phyloP scores from a whole-genome alignment of 225 moss, liverwort and hornwort genomes.

The Straminergon stramineum region DNA sequence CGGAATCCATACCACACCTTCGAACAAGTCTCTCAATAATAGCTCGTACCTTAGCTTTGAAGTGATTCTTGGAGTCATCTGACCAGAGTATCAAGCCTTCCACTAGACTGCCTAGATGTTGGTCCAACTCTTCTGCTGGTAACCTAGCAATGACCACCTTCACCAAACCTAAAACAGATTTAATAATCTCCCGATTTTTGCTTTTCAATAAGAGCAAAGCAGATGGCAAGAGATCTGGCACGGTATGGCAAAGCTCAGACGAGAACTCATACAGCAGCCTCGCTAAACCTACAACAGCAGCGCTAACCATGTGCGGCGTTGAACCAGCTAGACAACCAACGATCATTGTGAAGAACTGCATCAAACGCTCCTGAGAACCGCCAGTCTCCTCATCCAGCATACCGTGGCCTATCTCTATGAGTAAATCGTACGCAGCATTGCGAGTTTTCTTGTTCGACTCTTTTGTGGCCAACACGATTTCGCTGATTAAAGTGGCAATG shows the following conservation, averaged over 20 bases:
- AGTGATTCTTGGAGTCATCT: slow-evolving; percentile 98
- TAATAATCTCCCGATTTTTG: slow-evolving; percentile 87
- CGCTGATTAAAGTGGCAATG: slow-evolving; percentile 78
- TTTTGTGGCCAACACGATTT: slow-evolving; percentile 92
- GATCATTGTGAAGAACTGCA: slow-evolving; percentile 87
- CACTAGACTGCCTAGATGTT: slow-evolving; percentile 70
- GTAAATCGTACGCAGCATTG: slow-evolving; percentile 83
- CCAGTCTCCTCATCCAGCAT: slow-evolving; percentile 68
- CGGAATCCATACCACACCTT: slow-evolving; percentile 88
- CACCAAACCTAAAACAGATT: slow-evolving; percentile 88
- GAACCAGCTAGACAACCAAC: slow-evolving; percentile 94
- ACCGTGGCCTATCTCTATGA: slow-evolving; percentile 82
- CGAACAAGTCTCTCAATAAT: slow-evolving; percentile 95
- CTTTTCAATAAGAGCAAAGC: slow-evolving; percentile 73
- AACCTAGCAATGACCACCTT: slow-evolving; percentile 94
- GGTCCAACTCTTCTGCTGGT: slow-evolving; percentile 68
- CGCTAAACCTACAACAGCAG: slow-evolving; percentile 90
- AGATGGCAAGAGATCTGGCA: slow-evolving; percentile 90
- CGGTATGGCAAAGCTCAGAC: slow-evolving; percentile 75
- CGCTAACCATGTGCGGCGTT: slow-evolving; percentile 93
- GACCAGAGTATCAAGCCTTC: slow-evolving; percentile 97
- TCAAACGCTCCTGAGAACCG: slow-evolving; percentile 52
- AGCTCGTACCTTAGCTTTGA: slow-evolving; percentile 91
- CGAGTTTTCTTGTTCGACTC: slow-evolving; percentile 98
- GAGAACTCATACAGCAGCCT: slow-evolving; percentile 88